Base-by-base conservation (phyloP, 2,329 filamentous ascomycete species). In the Teratosphaeria epicoccoides region DNA sequence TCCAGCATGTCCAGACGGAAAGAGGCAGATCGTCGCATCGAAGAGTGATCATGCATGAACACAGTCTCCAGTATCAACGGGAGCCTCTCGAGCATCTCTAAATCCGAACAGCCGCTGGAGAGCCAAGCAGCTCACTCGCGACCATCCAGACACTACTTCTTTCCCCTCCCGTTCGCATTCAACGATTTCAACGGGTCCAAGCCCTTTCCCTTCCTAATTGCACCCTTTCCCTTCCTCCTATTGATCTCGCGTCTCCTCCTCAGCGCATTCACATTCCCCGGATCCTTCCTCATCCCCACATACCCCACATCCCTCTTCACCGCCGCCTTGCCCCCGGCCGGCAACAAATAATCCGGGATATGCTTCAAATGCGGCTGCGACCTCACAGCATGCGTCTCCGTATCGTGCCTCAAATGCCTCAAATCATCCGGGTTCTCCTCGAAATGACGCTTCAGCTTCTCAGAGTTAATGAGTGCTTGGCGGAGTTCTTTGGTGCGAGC, bases 381-480 rank as follows among this genome's bases (percentile, higher is more conserved):
- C 53, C 87, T 77, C 12, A 90, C 88, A 23, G 89, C 83, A 54
- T 89, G 80, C 52, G 95, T 76, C 68, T 96, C 91, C 33, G 84
- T 84, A 66, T 98, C 93, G 66, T 98, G 93, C 24, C 45, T 20
- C 59, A 97, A 75, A 66, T 95, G 88, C 33, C 82, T 81, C 57
- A 97, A 73, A 66, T 97, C 91, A 26, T 85, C 82, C 0, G 93
- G 93, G 67, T 98, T 96, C 70, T 98, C 93, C 66, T 97, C 93
- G 64, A 97, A 98, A 74, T 97, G 88, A 49, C 89, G 80, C 70
- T 93, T 90, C 50, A 98, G 74, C 71, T 95, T 96, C 65, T 97
- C 91, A 58, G 85, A 91, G 73, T 95, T 94, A 61, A 96, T 76
- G 11, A 98, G 76, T 68, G 97, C 93, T 67, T 91, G 83, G 50